Percentiles rank a stretch among this genome's conserved stretches.
phyloP scores from a whole-genome alignment of 305 asterid species.

The Fraxinus platypoda region DNA sequence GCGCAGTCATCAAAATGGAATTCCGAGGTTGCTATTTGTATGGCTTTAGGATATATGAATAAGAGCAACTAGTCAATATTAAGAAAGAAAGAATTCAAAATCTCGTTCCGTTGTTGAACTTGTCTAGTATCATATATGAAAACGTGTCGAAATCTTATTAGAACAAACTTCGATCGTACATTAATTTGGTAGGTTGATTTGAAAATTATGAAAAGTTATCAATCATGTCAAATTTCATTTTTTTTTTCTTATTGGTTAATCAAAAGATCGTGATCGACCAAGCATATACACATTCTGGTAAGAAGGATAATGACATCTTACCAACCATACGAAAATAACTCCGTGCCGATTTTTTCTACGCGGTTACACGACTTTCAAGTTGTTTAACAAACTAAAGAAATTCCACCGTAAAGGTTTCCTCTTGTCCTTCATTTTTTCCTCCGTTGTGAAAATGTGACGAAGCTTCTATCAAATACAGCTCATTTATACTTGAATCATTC shows the following conservation, averaged over 20 bases:
- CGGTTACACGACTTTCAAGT: slow-evolving; percentile 20
- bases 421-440: neutral
- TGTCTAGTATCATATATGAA: neutral
- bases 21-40: neutral
- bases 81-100: neutral
- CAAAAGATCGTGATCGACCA: neutral
- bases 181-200: neutral
- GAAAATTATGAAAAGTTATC: neutral
- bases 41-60: neutral
- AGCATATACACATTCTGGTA: neutral
- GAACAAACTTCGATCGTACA: neutral
- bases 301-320: slow-evolving; percentile 33
- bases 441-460: neutral
- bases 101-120: neutral
- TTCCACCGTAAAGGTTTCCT: neutral
- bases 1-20: neutral
- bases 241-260: neutral
- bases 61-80: too few species aligned
- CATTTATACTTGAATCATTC: slow-evolving; percentile 24
- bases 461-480: slow-evolving; percentile 29
- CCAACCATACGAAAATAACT: slow-evolving; percentile 28
- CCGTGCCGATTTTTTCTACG: slow-evolving; percentile 1
- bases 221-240: neutral
- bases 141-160: neutral
- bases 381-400: slow-evolving; percentile 28